Conservation (phyloP, 2,329 filamentous ascomycete genomes). For the Emergomyces orientalis region DNA sequence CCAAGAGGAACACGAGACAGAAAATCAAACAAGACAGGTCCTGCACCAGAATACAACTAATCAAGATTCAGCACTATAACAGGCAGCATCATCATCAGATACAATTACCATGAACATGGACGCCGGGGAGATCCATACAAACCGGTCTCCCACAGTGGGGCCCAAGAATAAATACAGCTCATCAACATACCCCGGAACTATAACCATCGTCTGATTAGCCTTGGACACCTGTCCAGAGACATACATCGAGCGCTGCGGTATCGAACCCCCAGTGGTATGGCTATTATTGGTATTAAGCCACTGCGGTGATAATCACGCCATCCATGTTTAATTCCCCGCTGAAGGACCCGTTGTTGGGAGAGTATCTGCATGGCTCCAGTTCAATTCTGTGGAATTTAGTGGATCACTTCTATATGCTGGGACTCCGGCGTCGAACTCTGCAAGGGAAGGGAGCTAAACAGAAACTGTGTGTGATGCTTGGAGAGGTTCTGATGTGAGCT, state of each 20-base stretch:
- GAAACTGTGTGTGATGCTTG: not conserved
- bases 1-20: too few species aligned
- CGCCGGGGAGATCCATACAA: too few species aligned
- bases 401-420: not conserved
- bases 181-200: too few species aligned
- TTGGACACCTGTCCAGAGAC: not conserved
- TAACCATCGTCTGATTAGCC: too few species aligned
- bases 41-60: too few species aligned
- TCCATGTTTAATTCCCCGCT: not conserved
- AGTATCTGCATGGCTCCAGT: not conserved
- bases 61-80: too few species aligned
- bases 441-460: not conserved
- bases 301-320: not conserved
- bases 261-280: not conserved
- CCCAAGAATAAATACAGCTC: too few species aligned
- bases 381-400: not conserved
- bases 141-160: too few species aligned
- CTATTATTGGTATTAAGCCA: not conserved
- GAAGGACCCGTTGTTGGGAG: not conserved
- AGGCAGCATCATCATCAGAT: too few species aligned
- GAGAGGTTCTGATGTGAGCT: not conserved
- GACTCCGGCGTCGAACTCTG: not conserved
- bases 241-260: not conserved
- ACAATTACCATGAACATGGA: too few species aligned
- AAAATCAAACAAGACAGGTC: too few species aligned